phyloP scores from a whole-genome alignment of 2,329 filamentous ascomycete species.

The Colletotrichum filicis region DNA sequence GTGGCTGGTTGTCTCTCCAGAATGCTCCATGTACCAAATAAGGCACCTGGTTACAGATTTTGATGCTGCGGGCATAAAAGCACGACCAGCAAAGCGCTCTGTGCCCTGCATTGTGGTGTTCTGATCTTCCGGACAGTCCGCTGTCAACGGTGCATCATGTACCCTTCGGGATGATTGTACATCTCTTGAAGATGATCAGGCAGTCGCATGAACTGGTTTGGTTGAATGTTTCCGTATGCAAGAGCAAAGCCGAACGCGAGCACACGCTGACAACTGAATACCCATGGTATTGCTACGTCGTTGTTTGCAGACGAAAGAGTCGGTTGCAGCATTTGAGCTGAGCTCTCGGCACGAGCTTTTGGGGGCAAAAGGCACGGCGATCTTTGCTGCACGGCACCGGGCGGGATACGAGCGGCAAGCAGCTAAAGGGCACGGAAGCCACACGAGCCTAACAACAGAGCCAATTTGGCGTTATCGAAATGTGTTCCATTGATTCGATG shows the following conservation, averaged over 20 bases:
- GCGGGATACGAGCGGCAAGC: not conserved
- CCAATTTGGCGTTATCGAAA: constrained; percentile 13
- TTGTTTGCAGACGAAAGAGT: constrained; percentile 5
- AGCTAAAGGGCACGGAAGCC: not conserved
- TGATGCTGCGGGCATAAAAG: constrained; percentile 16
- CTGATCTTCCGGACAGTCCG: constrained; percentile 19
- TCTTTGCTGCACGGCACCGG: constrained; percentile 10
- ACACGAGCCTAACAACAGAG: not conserved
- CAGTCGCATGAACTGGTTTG: not conserved
- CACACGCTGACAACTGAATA: not conserved
- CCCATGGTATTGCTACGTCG: not conserved
- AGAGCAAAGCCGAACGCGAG: not conserved
- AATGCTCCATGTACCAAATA: constrained; percentile 8
- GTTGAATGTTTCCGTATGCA: too few relatives aligned
- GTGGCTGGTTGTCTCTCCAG: not conserved
- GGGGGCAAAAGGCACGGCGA: constrained; percentile 4
- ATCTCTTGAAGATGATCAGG: not conserved
- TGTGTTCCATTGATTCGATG: constrained; percentile 8
- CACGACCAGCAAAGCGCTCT: constrained; percentile 14
- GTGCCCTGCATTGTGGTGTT: constrained; percentile 13
- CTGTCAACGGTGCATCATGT: not conserved
- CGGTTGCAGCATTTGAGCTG: not conserved
- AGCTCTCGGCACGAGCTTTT: not conserved
- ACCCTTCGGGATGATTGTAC: not conserved
- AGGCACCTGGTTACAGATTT: constrained; percentile 17